These are phyloP conservation scores for Parafenestella ontariensis DNA, from an alignment of 2,329 filamentous ascomycete genomes.

Conservation along the genomic window DNA sequence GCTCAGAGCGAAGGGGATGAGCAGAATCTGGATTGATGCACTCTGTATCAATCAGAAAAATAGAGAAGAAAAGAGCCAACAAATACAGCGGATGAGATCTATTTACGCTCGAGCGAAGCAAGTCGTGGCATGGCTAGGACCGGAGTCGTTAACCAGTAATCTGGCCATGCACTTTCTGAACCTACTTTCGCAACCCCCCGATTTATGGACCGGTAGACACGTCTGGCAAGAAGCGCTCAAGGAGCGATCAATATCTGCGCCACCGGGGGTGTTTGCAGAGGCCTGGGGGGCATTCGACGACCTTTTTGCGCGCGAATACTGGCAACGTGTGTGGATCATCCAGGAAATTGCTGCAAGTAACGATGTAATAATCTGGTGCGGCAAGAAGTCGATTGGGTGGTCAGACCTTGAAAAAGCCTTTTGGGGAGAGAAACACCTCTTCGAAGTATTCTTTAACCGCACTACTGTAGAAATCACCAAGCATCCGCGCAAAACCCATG, in stretches of 20 bases:
- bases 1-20: not conserved
- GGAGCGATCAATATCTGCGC: not conserved
- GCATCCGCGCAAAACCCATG: slow-evolving; percentile 2
- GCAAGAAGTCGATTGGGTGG: not conserved
- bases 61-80: not conserved
- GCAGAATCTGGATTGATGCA: not conserved
- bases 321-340: not conserved
- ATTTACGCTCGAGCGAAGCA: not conserved
- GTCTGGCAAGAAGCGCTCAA: not conserved
- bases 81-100: not conserved
- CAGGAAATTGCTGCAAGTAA: not conserved
- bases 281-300: not conserved
- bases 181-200: not conserved
- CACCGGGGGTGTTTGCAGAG: not conserved
- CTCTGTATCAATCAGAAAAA: not conserved
- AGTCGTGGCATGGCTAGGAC: not conserved
- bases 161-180: not conserved
- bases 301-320: not conserved
- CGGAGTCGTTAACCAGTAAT: not conserved
- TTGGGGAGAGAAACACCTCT: not conserved
- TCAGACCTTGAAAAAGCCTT: not conserved
- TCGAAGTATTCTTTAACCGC: not conserved
- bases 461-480: not conserved
- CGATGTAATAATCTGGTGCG: not conserved
- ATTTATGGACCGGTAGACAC: not conserved